Evolutionary conservation across 164 flowering plant genomes (phyloP), one percentile per base, ranked within the genome.

Genomic region (Stephania japonica): DNA sequence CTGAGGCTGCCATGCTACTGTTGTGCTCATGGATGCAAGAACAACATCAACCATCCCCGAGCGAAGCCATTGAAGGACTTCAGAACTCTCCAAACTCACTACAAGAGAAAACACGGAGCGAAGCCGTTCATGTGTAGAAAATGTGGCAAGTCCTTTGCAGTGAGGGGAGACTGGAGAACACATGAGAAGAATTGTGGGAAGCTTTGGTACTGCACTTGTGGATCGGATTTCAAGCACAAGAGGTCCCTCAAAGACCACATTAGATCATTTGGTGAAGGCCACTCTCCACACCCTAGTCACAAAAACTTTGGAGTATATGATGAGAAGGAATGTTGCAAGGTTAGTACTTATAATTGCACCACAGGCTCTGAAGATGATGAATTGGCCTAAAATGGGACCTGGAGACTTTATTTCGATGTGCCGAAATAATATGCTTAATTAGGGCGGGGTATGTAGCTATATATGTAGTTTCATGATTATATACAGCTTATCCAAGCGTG

Each of bases 171-270:
- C 64, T 90, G 93, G 95, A 79, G 95, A 73, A 89, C 95, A 6
- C 95, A 90, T 26, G 95, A 90, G 68, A 90, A 90, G 86, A 90
- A 90, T 71, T 90, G 93, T 67, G 95, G 95, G 0, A 89, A 89
- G 83, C 77, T 90, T 1, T 90, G 93, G 93, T 87, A 85, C 68
- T 90, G 95, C 80, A 83, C 79, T 41, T 90, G 95, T 75, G 95
- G 95, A 1, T 90, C 95, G 0, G 95, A 90, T 70, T 90, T 90
- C 80, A 90, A 89, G 68, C 95, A 90, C 81, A 90, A 90, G 56
- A 80, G 95, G 53, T 90, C 95, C 16, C 91, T 90, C 65, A 90
- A 90, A 68, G 95, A 90, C 70, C 95, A 90, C 81, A 79, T 90
- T 11, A 78, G 90, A 75, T 86, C 91, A 23, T 87, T 90, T 71